Conservation (phyloP, 208 protist genomes). For the Trypanosoma avium region DNA sequence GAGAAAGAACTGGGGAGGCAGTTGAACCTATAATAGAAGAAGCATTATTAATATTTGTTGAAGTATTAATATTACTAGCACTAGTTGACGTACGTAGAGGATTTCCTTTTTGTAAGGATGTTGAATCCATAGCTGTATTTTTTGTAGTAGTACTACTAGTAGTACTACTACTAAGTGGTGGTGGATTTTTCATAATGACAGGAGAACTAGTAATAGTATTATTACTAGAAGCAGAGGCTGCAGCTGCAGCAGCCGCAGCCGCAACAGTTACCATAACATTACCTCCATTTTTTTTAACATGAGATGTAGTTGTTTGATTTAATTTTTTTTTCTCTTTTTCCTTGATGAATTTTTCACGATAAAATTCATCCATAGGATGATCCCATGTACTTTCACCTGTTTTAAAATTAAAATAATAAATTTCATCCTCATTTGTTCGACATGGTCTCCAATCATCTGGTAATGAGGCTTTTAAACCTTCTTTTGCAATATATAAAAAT, state of each 20-base stretch:
- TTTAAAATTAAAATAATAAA: constrained; percentile 97
- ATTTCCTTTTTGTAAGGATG: too few relatives aligned
- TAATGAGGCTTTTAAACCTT: constrained; percentile 94
- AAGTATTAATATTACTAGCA: too few relatives aligned
- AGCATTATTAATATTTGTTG: not conserved
- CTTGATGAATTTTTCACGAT: constrained; percentile 70
- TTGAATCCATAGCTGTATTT: too few relatives aligned
- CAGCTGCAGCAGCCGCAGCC: not conserved
- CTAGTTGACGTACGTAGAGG: too few relatives aligned
- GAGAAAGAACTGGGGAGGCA: not conserved
- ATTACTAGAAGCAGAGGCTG: not conserved
- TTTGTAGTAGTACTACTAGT: not conserved
- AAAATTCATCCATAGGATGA: constrained; percentile 93
- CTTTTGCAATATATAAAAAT: constrained; percentile 91
- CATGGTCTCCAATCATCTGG: constrained; percentile 95
- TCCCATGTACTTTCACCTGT: constrained; percentile 95
- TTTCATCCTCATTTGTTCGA: constrained; percentile 85
- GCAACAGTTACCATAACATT: not conserved
- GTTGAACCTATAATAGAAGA: not conserved
- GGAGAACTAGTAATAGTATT: not conserved
- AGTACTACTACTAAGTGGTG: not conserved
- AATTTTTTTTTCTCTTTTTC: constrained; percentile 59
- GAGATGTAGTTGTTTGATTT: not conserved
- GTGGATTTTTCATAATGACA: constrained; percentile 5
- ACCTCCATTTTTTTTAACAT: not conserved